Percentiles rank a stretch among this genome's conserved stretches.
Conservation (phyloP, 805 yeast genomes). For the Lipomyces lipofer region DNA sequence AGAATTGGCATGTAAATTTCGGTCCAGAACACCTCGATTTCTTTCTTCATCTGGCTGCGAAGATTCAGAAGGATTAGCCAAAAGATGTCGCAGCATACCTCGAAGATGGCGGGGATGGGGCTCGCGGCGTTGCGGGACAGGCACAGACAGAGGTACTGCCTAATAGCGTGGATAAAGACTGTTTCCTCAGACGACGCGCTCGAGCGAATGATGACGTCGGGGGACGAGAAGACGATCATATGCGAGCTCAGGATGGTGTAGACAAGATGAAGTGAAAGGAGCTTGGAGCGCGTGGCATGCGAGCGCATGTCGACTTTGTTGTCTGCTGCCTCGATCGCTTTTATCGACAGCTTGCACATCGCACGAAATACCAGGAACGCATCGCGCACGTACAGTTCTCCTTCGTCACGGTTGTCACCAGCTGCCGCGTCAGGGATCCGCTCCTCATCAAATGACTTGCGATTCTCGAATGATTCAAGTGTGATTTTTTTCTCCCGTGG, state of each 20-base stretch:
- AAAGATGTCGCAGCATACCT: slow-evolving; percentile 86
- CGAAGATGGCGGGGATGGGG: slow-evolving; percentile 86
- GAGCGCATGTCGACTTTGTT: slow-evolving; percentile 67
- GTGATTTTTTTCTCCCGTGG: slow-evolving; percentile 32
- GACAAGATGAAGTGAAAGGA: slow-evolving; percentile 82
- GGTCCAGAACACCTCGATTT: slow-evolving; percentile 87
- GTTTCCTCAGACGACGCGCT: slow-evolving; percentile 46
- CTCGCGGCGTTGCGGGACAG: slow-evolving; percentile 92
- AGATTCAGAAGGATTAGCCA: slow-evolving; percentile 84
- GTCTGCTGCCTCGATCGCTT: slow-evolving; percentile 60
- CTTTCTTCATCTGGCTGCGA: slow-evolving; percentile 85
- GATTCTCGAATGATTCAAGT: slow-evolving; percentile 38
- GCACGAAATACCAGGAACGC: slow-evolving; percentile 92
- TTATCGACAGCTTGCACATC: slow-evolving; percentile 88
- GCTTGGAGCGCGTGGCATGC: slow-evolving; percentile 87
- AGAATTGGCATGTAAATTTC: slow-evolving; percentile 94
- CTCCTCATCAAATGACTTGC: slow-evolving; percentile 37
- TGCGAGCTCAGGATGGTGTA: slow-evolving; percentile 84
- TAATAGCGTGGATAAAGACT: slow-evolving; percentile 71
- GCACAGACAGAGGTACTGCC: slow-evolving; percentile 79
- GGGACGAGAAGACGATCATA: slow-evolving; percentile 71
- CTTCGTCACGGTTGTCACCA: slow-evolving; percentile 53
- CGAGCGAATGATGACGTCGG: slow-evolving; percentile 39
- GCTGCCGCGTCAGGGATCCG: slow-evolving; percentile 39
- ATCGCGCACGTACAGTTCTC: slow-evolving; percentile 76